phyloP scores from a whole-genome alignment of 169 alveolate species.

The Plasmodium falciparum region DNA sequence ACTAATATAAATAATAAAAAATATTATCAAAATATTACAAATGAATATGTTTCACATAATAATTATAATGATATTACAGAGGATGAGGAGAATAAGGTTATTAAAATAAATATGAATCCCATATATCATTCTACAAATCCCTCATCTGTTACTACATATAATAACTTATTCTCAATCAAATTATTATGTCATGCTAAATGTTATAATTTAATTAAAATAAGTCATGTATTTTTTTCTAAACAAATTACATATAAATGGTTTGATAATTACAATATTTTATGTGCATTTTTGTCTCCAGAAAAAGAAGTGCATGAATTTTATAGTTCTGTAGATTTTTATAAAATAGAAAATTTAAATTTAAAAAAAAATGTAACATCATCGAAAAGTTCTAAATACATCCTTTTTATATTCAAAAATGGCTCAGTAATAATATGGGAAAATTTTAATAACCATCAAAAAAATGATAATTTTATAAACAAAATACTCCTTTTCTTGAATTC shows the following conservation, averaged over 20 bases:
- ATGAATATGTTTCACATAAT: too few species aligned
- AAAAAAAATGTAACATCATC: conserved; percentile 20
- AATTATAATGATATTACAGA: too few species aligned
- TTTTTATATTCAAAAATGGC: conserved; percentile 80
- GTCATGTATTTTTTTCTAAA: conserved; percentile 33
- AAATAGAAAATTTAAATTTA: conserved; percentile 18
- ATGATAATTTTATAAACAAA: conserved; percentile 73
- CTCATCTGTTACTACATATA: background rate
- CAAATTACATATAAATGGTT: conserved; percentile 19
- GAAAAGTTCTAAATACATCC: conserved; percentile 11
- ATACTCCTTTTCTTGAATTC: conserved; percentile 68
- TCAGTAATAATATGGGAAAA: conserved; percentile 80
- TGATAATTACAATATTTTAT: conserved; percentile 34
- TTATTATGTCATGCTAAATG: conserved; percentile 66
- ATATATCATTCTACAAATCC: too few species aligned
- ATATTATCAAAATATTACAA: too few species aligned
- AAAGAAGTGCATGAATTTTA: conserved; percentile 1
- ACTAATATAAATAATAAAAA: too few species aligned
- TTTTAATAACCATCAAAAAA: conserved; percentile 57
- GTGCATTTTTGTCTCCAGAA: conserved; percentile 64
- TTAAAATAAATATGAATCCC: background rate
- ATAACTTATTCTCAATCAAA: conserved; percentile 22
- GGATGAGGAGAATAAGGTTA: too few species aligned
- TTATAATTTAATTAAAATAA: conserved; percentile 42
- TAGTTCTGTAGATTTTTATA: conserved; percentile 31